Percentiles rank a stretch among this genome's conserved stretches.
Evolutionary conservation across 768 basidiomycete genomes (phyloP).

Genomic region (Boletellus ananas): DNA sequence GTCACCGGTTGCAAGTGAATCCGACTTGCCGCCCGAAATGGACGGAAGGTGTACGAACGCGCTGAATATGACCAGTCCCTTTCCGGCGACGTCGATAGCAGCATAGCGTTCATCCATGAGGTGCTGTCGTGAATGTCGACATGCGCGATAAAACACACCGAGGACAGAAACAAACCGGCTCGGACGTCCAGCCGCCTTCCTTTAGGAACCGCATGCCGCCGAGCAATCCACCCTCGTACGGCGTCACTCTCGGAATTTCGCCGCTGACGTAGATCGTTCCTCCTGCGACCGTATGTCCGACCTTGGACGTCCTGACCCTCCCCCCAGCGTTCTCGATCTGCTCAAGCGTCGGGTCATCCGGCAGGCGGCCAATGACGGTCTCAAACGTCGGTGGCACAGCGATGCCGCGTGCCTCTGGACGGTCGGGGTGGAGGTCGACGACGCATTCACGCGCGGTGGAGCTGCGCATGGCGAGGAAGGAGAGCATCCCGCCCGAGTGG

Average conservation of each 20-base stretch:
- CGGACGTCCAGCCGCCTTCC: slow-evolving; percentile 44
- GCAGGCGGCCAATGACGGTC: slow-evolving; percentile 55
- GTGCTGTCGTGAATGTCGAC: slow-evolving; percentile 38
- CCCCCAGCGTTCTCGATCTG: slow-evolving; percentile 57
- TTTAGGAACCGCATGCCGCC: slow-evolving; percentile 61
- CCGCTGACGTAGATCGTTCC: slow-evolving; percentile 75
- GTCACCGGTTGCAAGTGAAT: not conserved
- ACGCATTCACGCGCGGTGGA: slow-evolving; percentile 33
- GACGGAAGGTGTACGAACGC: slow-evolving; percentile 49
- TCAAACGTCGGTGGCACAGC: slow-evolving; percentile 58
- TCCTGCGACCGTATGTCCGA: slow-evolving; percentile 64
- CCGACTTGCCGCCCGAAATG: not conserved
- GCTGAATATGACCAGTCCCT: slow-evolving; percentile 80
- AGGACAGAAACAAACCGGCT: slow-evolving; percentile 41
- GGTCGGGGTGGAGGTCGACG: slow-evolving; percentile 75
- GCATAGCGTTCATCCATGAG: slow-evolving; percentile 84
- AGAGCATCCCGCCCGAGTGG: slow-evolving; percentile 69
- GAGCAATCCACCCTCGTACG: slow-evolving; percentile 64
- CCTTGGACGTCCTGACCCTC: slow-evolving; percentile 47
- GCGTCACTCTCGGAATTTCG: slow-evolving; percentile 67
- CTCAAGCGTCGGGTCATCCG: slow-evolving; percentile 69
- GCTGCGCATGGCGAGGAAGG: slow-evolving; percentile 51
- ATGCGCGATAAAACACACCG: not conserved
- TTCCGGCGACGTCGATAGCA: slow-evolving; percentile 72
- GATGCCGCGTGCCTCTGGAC: slow-evolving; percentile 72